These are phyloP conservation scores for Plasmodium ovale DNA, from an alignment of 169 alveolate genomes.

Conservation along the genomic window DNA sequence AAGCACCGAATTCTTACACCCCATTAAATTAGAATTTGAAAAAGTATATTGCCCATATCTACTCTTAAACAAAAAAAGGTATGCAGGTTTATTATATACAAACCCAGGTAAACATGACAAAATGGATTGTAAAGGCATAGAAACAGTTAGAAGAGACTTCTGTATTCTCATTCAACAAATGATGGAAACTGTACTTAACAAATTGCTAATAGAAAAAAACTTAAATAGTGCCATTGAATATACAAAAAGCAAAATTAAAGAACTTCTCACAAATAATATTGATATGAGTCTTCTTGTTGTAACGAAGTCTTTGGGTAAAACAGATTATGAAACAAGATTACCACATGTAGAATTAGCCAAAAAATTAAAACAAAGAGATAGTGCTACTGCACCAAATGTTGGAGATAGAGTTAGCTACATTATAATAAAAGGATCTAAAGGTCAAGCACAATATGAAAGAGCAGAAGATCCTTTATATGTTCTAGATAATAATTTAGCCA, in stretches of 20 bases:
- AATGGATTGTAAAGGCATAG: slow-evolving; percentile 98
- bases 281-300: slow-evolving; percentile 97
- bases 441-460: slow-evolving; percentile 96
- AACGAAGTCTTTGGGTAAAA: slow-evolving; percentile 95
- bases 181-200: slow-evolving; percentile 93
- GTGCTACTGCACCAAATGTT: slow-evolving; percentile 96
- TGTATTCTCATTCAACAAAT: slow-evolving; percentile 96
- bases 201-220: slow-evolving; percentile 93
- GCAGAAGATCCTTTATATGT: slow-evolving; percentile 99
- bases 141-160: slow-evolving; percentile 98
- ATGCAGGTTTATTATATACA: slow-evolving; percentile 97
- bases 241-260: slow-evolving; percentile 84
- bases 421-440: slow-evolving; percentile 95
- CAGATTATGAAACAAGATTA: slow-evolving; percentile 95
- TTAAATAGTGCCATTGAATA: slow-evolving; percentile 94
- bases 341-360: slow-evolving; percentile 99
- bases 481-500: slow-evolving; percentile 95
- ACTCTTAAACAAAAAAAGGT: slow-evolving; percentile 96
- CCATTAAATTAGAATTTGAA: slow-evolving; percentile 98
- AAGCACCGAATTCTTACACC: slow-evolving; percentile 91
- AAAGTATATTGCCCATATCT: slow-evolving; percentile 98
- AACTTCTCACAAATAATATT: slow-evolving; percentile 95
- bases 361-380: slow-evolving; percentile 95
- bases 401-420: slow-evolving; percentile 99
- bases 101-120: slow-evolving; percentile 96